A percentile compares a stretch with the other conserved stretches of the same genome.
Evolutionary conservation across 805 yeast species (phyloP).

Genomic region (Hanseniaspora valbyensis): DNA sequence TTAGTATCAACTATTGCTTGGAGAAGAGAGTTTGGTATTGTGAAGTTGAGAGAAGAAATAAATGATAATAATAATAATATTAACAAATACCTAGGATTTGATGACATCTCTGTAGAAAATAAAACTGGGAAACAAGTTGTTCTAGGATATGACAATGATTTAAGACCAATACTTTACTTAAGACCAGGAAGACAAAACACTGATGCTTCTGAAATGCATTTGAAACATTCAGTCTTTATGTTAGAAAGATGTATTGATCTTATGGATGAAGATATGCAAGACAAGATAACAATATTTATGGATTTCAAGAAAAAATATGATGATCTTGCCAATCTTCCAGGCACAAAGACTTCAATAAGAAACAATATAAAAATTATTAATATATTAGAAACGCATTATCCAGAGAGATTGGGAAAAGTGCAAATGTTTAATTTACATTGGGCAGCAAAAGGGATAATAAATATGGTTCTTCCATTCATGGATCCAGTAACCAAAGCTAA

Average conservation of each 20-base stretch:
- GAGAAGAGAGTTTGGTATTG: constrained; percentile 87
- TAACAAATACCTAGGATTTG: constrained; percentile 20
- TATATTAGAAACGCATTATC: constrained; percentile 92
- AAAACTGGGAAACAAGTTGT: constrained; percentile 88
- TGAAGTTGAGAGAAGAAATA: constrained; percentile 34
- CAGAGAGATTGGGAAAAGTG: constrained; percentile 92
- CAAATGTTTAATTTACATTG: constrained; percentile 86
- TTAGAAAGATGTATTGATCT: constrained; percentile 83
- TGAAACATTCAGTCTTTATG: constrained; percentile 90
- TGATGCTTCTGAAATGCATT: constrained; percentile 77
- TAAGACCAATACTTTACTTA: constrained; percentile 84
- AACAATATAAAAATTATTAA: constrained; percentile 89
- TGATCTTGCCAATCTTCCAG: constrained; percentile 41
- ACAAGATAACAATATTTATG: constrained; percentile 76
- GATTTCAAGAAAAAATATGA: constrained; percentile 69
- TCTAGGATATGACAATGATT: constrained; percentile 79
- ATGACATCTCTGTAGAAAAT: constrained; percentile 51
- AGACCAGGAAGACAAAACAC: constrained; percentile 96
- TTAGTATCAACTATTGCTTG: constrained; percentile 71
- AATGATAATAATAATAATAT: constrained; percentile 40
- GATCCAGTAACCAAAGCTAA: constrained; percentile 94
- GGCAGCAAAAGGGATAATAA: constrained; percentile 70
- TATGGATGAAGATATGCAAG: constrained; percentile 90
- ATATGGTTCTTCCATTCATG: constrained; percentile 86
- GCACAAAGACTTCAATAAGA: constrained; percentile 77